Percentiles rank a stretch among this genome's conserved stretches.
Conservation (phyloP, 2,329 filamentous ascomycete species). For the Cyphellophora europaea region DNA sequence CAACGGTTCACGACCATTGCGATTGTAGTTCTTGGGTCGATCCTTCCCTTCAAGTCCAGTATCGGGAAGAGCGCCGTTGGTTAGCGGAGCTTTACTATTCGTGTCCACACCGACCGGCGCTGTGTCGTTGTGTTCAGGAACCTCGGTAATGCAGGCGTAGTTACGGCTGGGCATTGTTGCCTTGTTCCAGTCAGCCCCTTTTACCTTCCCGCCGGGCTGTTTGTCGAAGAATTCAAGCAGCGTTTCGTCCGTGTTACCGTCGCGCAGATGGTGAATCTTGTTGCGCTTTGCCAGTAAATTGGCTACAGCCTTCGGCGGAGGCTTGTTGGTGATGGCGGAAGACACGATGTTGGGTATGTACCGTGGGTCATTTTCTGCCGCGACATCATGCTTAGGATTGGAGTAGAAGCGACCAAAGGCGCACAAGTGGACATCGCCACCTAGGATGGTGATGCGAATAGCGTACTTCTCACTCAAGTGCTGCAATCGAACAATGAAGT, state of each 20-base stretch:
- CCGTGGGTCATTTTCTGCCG: slow-evolving; percentile 49
- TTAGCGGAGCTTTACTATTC: slow-evolving; percentile 8
- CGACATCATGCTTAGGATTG: slow-evolving; percentile 46
- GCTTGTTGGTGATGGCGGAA: slow-evolving; percentile 60
- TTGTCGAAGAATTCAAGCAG: slow-evolving; percentile 54
- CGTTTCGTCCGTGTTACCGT: slow-evolving; percentile 55
- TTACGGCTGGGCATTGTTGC: slow-evolving; percentile 72
- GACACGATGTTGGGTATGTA: slow-evolving; percentile 58
- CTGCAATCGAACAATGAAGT: slow-evolving; percentile 59
- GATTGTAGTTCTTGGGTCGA: slow-evolving; percentile 22
- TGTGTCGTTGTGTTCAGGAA: slow-evolving; percentile 20
- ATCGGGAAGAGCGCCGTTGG: slow-evolving; percentile 3
- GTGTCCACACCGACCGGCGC: slow-evolving; percentile 11
- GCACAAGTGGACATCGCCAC: slow-evolving; percentile 56
- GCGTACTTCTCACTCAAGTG: slow-evolving; percentile 45
- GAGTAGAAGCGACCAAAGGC: slow-evolving; percentile 58
- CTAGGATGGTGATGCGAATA: slow-evolving; percentile 52
- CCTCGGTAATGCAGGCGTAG: slow-evolving; percentile 54
- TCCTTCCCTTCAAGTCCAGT: slow-evolving; percentile 14
- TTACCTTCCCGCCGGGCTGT: slow-evolving; percentile 46
- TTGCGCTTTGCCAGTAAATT: slow-evolving; percentile 54
- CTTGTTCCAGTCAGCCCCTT: slow-evolving; percentile 66
- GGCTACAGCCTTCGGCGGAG: slow-evolving; percentile 55
- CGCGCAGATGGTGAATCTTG: slow-evolving; percentile 54
- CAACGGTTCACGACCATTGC: slow-evolving; percentile 61